These are phyloP conservation scores for Hibiscus syriacus DNA, from an alignment of 345 rosid species.

Conservation along the genomic window DNA sequence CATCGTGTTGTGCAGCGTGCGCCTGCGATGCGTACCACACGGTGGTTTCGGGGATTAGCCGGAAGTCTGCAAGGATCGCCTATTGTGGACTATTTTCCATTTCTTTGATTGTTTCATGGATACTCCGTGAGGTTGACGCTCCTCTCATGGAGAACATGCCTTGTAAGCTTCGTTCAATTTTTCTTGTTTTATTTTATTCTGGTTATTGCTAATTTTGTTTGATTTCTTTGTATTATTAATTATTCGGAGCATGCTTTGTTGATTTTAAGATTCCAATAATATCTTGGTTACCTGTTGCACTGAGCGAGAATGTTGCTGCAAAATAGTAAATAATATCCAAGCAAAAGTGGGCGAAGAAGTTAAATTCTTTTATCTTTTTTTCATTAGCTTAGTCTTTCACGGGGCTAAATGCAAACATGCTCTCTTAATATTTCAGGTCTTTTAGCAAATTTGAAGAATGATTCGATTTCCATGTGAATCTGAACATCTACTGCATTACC, in stretches of 20 bases:
- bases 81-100: conserved; percentile 96
- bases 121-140: conserved; percentile 95
- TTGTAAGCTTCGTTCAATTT: conserved; percentile 41
- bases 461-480: not conserved
- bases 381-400: not conserved
- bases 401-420: not conserved
- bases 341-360: not conserved
- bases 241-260: not conserved
- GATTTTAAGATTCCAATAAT: not conserved
- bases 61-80: conserved; percentile 94
- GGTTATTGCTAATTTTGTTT: not conserved
- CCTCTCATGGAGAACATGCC: conserved; percentile 98
- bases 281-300: not conserved
- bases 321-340: not conserved
- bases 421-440: not conserved
- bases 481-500: not conserved
- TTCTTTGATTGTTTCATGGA: conserved; percentile 90
- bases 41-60: conserved; percentile 84
- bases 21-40: conserved; percentile 95
- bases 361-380: not conserved
- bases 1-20: conserved; percentile 96
- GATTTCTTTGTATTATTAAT: not conserved
- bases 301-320: not conserved
- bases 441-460: not conserved
- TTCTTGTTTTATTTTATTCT: not conserved